These are phyloP conservation scores for Colletotrichum orbiculare DNA, from an alignment of 2,329 filamentous ascomycete species.

Conservation along the genomic window DNA sequence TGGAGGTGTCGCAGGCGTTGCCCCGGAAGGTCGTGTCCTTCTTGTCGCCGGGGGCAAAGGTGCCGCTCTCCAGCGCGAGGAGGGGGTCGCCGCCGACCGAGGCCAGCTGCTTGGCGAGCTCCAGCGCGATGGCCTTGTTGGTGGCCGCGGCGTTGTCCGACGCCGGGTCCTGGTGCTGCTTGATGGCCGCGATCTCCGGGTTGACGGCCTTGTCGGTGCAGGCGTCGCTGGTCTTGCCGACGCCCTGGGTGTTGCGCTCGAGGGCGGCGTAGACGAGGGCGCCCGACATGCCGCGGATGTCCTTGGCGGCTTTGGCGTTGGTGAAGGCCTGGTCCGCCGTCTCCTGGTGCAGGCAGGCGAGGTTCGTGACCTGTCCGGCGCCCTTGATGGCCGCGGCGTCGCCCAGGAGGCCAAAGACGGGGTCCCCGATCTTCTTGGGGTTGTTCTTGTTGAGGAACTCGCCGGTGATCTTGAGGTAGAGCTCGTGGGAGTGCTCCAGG, in stretches of 20 bases:
- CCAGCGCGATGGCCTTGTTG: conserved; percentile 55
- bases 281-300: conserved; percentile 64
- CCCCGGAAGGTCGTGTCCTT: conserved; percentile 55
- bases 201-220: conserved; percentile 56
- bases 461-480: conserved; percentile 55
- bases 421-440: conserved; percentile 58
- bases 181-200: conserved; percentile 56
- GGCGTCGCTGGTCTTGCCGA: conserved; percentile 51
- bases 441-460: conserved; percentile 57
- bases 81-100: conserved; percentile 54
- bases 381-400: conserved; percentile 58
- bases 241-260: conserved; percentile 60
- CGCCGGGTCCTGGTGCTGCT: conserved; percentile 59
- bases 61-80: conserved; percentile 55
- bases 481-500: conserved; percentile 63
- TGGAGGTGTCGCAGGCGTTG: conserved; percentile 63
- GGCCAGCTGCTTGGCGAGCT: conserved; percentile 56
- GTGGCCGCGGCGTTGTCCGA: conserved; percentile 50
- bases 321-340: conserved; percentile 70
- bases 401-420: conserved; percentile 63
- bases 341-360: conserved; percentile 58
- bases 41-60: conserved; percentile 54
- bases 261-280: conserved; percentile 66
- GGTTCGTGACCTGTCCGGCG: conserved; percentile 49
- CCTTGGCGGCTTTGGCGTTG: conserved; percentile 64